Base-by-base conservation (phyloP, 768 basidiomycete species). In the Rhodosporidiobolus odoratus region DNA sequence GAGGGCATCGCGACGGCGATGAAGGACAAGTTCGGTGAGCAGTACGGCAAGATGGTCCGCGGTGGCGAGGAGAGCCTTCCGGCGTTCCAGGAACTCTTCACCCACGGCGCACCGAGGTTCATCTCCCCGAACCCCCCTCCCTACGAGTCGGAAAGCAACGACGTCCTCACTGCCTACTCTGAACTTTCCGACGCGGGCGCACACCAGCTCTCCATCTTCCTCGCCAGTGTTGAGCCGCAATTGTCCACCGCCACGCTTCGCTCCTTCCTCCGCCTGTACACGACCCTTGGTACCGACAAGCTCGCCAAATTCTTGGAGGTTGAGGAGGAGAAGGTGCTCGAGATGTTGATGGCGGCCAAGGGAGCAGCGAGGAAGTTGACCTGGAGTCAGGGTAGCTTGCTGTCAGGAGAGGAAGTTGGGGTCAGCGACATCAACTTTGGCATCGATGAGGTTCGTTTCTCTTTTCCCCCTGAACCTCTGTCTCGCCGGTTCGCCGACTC, bases 331-430 rank as follows among this genome's bases (percentile, higher is more conserved):
- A 89, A 90, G 79, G 88, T 97, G 77, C 84, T 99, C 68, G 90
- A 94, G 81, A 90, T 95, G 84, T 86, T 98, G 84, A 96, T 98
- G 92, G 88, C 92, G 53, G 85, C 96, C 81, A 98, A 99, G 83
- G 88, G 89, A 72, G 87, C 87, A 0, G 90, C 89, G 75, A 84
- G 91, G 77, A 90, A 89, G 68, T 80, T 88, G 64, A 87, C 86
- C 78, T 84, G 89, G 64, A 77, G 79, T 32, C 79, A 81, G 53
- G 81, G 79, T 56, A 61, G 80, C 47, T 79, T 96, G 45, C 82
- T 98, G 69, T 89, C 89, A 71, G 95, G 95, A 2, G 86, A 92
- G 78, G 87, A 86, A 77, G 89, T 91, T 77, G 87, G 88, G 32
- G 92, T 90, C 57, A 93, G 91, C 80, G 95, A 98, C 81, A 80